These are phyloP conservation scores for Calonectria pteridis DNA, from an alignment of 2,329 filamentous ascomycete species.

Conservation along the genomic window DNA sequence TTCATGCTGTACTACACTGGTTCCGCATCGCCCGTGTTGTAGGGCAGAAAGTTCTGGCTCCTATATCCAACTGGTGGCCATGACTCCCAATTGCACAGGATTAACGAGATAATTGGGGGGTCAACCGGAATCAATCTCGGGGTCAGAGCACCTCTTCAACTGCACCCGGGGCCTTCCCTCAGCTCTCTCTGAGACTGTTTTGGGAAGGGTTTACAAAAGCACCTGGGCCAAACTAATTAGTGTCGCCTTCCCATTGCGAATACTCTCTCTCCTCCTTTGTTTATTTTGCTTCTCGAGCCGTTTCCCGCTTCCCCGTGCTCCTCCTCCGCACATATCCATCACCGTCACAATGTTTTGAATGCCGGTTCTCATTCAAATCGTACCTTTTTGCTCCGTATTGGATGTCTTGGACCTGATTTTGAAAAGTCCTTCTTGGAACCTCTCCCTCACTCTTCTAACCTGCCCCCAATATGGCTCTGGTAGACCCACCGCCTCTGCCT, in stretches of 20 bases:
- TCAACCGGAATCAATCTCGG: not conserved
- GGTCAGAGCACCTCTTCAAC: not conserved
- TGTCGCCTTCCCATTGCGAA: constrained; percentile 23
- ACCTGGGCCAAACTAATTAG: not conserved
- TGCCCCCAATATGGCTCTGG: constrained; percentile 50
- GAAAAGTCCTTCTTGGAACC: constrained; percentile 49
- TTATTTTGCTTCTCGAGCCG: not conserved
- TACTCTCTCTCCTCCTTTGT: not conserved
- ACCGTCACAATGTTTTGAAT: constrained; percentile 54
- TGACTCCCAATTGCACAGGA: constrained; percentile 3
- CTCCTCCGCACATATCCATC: constrained; percentile 48
- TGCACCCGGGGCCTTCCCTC: not conserved
- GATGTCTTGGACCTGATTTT: constrained; percentile 58
- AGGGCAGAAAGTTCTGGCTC: constrained; percentile 8
- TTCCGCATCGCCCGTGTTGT: constrained; percentile 29
- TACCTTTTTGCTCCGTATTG: constrained; percentile 52
- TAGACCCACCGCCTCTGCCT: constrained; percentile 47
- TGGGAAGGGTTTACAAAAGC: constrained; percentile 12
- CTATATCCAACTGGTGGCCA: constrained; percentile 16
- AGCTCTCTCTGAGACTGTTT: not conserved
- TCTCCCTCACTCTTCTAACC: constrained; percentile 37
- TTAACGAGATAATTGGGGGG: not conserved
- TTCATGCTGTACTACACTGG: constrained; percentile 27
- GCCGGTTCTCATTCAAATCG: constrained; percentile 37
- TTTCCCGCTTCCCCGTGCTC: constrained; percentile 20